A percentile compares a stretch with the other conserved stretches of the same genome.
Evolutionary conservation across 345 rosid genomes (phyloP).

Genomic region (Iberis pinnata): DNA sequence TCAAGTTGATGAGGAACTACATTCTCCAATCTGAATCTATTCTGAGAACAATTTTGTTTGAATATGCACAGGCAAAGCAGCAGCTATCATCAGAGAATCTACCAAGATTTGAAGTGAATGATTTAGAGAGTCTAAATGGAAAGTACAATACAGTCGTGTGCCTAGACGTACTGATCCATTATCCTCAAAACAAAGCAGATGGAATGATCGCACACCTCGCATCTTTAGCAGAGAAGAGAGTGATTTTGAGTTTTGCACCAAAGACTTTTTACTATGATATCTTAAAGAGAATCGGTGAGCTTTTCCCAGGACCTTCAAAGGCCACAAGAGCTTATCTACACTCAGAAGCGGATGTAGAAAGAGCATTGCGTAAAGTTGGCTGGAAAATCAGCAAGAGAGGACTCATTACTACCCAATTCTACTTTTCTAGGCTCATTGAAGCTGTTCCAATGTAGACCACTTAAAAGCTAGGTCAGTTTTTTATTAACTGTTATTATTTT

Average conservation of each 20-base stretch:
- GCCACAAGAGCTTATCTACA: conserved; percentile 92
- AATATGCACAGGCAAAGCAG: conserved; percentile 55
- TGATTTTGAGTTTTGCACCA: conserved; percentile 85
- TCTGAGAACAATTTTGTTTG: background rate
- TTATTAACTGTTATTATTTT: background rate
- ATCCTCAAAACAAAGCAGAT: conserved; percentile 87
- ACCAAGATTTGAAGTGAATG: conserved; percentile 78
- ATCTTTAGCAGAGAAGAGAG: conserved; percentile 71
- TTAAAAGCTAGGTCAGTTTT: conserved; percentile 7
- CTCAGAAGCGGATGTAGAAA: conserved; percentile 82
- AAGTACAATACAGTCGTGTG: conserved; percentile 78
- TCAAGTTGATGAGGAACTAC: too few relatives aligned
- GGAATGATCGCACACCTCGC: conserved; percentile 93
- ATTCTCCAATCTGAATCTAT: background rate
- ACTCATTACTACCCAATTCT: conserved; percentile 63
- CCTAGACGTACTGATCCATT: conserved; percentile 86
- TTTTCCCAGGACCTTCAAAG: conserved; percentile 96
- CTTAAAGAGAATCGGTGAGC: conserved; percentile 78
- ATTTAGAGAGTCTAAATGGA: conserved; percentile 73
- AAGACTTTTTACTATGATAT: conserved; percentile 78
- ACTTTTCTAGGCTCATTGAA: conserved; percentile 78
- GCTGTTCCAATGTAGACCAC: conserved; percentile 53
- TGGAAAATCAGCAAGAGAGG: conserved; percentile 90
- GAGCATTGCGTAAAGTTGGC: conserved; percentile 69
- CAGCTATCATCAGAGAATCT: conserved; percentile 37